Percentiles rank a stretch among this genome's conserved stretches.
These are phyloP conservation scores for Rhodomyrtus psidioides DNA, from an alignment of 441 rosid genomes.

Conservation along the genomic window DNA sequence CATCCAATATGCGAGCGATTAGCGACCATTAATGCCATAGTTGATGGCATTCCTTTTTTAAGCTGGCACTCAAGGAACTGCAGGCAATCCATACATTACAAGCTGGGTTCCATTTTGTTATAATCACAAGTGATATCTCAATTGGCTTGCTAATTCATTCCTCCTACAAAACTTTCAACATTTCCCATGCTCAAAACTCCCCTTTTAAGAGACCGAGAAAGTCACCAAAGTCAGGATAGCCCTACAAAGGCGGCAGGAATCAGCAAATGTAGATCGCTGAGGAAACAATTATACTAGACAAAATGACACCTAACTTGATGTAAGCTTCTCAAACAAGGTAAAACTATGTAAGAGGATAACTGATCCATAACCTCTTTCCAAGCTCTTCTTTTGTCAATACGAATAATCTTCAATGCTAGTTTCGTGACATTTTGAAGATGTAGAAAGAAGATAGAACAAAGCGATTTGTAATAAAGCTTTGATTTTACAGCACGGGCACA, in stretches of 20 bases:
- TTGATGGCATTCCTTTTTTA: neutral
- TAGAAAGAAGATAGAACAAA: neutral
- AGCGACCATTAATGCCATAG: neutral
- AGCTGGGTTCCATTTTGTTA: neutral
- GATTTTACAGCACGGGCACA: neutral
- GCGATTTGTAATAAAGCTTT: neutral
- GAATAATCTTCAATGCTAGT: neutral
- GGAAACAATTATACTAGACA: neutral
- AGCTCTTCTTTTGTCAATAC: neutral
- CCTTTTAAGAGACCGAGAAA: neutral
- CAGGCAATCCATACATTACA: neutral
- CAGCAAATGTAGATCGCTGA: neutral
- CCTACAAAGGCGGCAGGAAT: neutral
- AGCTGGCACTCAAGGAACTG: neutral
- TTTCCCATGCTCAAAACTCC: neutral
- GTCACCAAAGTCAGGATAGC: neutral
- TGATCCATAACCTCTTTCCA: neutral
- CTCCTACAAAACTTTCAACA: neutral
- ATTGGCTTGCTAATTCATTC: neutral
- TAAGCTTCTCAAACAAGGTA: neutral
- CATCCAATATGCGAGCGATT: neutral
- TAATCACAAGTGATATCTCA: neutral
- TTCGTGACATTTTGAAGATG: neutral
- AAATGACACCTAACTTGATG: neutral
- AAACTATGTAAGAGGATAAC: neutral